Evolutionary conservation across 306 rosid species (phyloP).

Genomic region (Comarum palustre): DNA sequence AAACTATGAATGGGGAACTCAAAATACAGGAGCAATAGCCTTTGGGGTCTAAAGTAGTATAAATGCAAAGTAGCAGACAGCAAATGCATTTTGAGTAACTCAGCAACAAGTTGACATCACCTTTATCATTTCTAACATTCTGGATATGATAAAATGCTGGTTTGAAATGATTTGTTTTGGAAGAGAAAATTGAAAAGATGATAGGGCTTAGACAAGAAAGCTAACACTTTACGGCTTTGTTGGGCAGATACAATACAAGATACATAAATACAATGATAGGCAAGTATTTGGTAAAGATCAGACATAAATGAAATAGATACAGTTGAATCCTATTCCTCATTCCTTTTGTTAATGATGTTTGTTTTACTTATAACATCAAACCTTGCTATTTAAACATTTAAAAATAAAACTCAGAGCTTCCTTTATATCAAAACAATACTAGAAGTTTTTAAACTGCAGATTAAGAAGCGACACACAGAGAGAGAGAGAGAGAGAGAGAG

Average conservation of each 20-base stretch:
- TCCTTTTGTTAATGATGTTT: not conserved
- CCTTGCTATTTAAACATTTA: not conserved
- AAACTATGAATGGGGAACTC: not conserved
- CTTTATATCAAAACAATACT: not conserved
- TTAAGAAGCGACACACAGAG: not conserved
- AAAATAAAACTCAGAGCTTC: not conserved
- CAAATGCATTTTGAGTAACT: no score
- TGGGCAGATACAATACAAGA: not conserved
- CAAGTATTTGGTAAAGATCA: not conserved
- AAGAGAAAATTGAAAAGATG: not conserved
- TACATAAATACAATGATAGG: not conserved
- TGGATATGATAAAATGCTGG: not conserved
- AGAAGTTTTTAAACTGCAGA: not conserved
- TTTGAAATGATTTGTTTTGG: not conserved
- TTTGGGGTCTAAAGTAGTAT: no score
- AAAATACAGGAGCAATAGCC: no score
- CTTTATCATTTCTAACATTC: not conserved
- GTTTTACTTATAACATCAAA: not conserved
- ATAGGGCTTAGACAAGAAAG: not conserved
- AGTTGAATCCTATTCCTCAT: not conserved
- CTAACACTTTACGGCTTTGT: not conserved
- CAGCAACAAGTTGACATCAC: not conserved
- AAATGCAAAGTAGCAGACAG: no score
- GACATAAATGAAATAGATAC: not conserved
- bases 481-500: constrained; percentile 21